These are phyloP conservation scores for Soucietia sequanensis DNA, from an alignment of 805 yeast species.

Conservation along the genomic window DNA sequence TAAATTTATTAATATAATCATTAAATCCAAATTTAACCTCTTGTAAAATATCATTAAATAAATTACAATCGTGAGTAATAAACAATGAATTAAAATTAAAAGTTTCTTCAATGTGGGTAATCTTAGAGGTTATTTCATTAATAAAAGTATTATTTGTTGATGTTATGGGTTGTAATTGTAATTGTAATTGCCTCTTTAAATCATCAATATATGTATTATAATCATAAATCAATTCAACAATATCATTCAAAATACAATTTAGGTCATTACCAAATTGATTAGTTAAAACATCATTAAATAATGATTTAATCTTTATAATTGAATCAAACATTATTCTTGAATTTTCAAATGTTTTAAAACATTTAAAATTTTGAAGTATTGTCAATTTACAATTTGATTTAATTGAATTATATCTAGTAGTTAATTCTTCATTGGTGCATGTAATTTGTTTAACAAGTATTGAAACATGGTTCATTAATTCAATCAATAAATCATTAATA, in stretches of 20 bases:
- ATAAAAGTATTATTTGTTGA: neutral
- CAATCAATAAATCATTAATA: neutral
- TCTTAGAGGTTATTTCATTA: neutral
- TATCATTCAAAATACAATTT: conserved; percentile 7
- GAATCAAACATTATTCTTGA: conserved; percentile 13
- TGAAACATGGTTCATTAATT: conserved; percentile 3
- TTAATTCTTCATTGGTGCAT: conserved; percentile 7
- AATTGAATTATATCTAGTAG: conserved; percentile 5
- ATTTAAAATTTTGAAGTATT: conserved; percentile 9
- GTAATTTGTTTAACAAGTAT: conserved; percentile 3
- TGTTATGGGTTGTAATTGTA: neutral
- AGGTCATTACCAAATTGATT: conserved; percentile 6
- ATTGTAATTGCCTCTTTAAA: neutral
- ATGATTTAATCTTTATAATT: conserved; percentile 7
- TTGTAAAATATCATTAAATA: conserved; percentile 4
- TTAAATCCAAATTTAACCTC: conserved; percentile 8
- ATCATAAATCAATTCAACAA: conserved; percentile 11
- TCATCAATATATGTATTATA: conserved; percentile 7
- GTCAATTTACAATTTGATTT: conserved; percentile 6
- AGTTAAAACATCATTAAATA: conserved; percentile 5
- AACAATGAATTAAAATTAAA: conserved; percentile 6
- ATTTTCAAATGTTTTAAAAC: conserved; percentile 11
- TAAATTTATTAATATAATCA: conserved; percentile 10
- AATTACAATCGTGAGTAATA: conserved; percentile 9
- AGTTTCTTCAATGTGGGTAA: conserved; percentile 5